Conservation (phyloP, 2,329 filamentous ascomycete genomes). For the Colletotrichum euphorbiae region DNA sequence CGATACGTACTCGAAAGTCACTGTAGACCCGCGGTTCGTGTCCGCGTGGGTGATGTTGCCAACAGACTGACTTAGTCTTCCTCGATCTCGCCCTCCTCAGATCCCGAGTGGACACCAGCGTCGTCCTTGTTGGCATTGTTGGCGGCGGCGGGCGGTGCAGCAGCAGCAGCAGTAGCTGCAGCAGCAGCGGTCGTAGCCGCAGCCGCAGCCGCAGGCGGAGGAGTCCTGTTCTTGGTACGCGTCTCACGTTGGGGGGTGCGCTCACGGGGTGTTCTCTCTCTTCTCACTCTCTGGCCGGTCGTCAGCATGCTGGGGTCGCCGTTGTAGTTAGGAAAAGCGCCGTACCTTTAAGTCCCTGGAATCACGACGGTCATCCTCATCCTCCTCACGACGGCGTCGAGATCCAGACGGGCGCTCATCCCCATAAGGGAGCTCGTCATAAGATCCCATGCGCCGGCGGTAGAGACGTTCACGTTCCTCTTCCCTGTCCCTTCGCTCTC, state of each 20-base stretch:
- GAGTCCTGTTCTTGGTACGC: conserved; percentile 68
- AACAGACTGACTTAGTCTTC: conserved; percentile 67
- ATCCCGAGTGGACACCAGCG: conserved; percentile 80
- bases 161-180: background rate
- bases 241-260: conserved; percentile 69
- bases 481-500: conserved; percentile 88
- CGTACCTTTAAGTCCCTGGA: conserved; percentile 76
- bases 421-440: conserved; percentile 92
- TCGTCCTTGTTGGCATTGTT: conserved; percentile 60
- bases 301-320: conserved; percentile 44
- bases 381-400: conserved; percentile 82
- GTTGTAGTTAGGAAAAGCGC: background rate
- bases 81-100: conserved; percentile 98
- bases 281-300: conserved; percentile 63
- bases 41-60: background rate
- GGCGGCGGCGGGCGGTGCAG: conserved; percentile 45
- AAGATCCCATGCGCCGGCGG: conserved; percentile 81
- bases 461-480: conserved; percentile 91
- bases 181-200: background rate
- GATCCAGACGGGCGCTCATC: conserved; percentile 75
- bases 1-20: conserved; percentile 49
- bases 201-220: conserved; percentile 51
- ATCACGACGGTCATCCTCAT: conserved; percentile 77
- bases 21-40: background rate
- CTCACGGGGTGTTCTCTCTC: conserved; percentile 70